These are phyloP conservation scores for Geotrichum histeridarum DNA, from an alignment of 1,139 yeast species.

Conservation along the genomic window DNA sequence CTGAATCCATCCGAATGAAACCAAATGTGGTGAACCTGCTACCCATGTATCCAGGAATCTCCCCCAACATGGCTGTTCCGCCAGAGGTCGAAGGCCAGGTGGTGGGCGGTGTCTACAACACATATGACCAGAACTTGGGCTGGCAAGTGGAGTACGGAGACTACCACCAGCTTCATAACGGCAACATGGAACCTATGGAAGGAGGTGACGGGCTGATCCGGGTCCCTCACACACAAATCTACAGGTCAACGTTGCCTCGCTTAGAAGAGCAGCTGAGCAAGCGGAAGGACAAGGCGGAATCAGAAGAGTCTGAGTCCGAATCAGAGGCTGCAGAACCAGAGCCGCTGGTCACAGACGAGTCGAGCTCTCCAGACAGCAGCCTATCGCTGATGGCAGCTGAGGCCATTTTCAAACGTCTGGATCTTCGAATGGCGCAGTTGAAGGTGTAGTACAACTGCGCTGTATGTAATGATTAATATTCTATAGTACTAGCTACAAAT, in stretches of 20 bases:
- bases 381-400: conserved; percentile 27
- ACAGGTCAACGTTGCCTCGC: conserved; percentile 28
- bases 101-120: not conserved
- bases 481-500: too few relatives aligned
- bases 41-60: conserved; percentile 15
- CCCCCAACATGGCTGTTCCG: conserved; percentile 3
- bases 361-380: not conserved
- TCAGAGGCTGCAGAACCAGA: not conserved
- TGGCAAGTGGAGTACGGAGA: conserved; percentile 9
- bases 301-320: not conserved
- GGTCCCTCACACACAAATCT: conserved; percentile 27
- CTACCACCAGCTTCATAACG: not conserved
- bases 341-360: not conserved
- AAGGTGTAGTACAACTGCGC: conserved; percentile 7
- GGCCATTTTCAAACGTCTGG: conserved; percentile 29
- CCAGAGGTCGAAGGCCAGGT: not conserved
- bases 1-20: conserved; percentile 20
- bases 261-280: conserved; percentile 26
- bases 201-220: conserved; percentile 6
- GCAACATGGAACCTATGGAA: not conserved
- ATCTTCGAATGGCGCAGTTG: conserved; percentile 26
- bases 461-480: not conserved
- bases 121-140: not conserved
- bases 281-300: conserved; percentile 4
- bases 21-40: conserved; percentile 22